Percentiles rank a stretch among this genome's conserved stretches.
Evolutionary conservation across 1,139 yeast species (phyloP).

Genomic region (Saccharomyces hybrid): DNA sequence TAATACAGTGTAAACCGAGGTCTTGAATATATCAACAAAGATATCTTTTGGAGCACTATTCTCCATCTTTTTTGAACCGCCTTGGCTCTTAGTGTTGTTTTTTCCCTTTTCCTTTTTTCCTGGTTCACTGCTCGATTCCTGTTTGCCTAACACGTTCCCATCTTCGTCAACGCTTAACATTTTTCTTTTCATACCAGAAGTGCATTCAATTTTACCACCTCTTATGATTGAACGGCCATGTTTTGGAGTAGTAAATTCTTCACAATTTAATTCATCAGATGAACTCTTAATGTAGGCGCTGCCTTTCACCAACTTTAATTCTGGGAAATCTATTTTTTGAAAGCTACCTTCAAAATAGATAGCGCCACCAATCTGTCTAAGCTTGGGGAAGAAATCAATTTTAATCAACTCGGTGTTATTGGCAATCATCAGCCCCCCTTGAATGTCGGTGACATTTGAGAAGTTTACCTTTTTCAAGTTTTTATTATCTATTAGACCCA

Average conservation of each 20-base stretch:
- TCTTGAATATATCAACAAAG: background rate
- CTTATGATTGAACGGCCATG: slow-evolving; percentile 42
- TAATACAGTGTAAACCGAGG: background rate
- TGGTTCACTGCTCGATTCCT: background rate
- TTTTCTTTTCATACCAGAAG: slow-evolving; percentile 35
- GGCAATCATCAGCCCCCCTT: slow-evolving; percentile 66
- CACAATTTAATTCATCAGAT: slow-evolving; percentile 47
- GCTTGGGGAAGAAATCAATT: slow-evolving; percentile 48
- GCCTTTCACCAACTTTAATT: slow-evolving; percentile 56
- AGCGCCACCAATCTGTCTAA: slow-evolving; percentile 62
- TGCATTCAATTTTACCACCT: slow-evolving; percentile 61
- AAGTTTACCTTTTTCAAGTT: slow-evolving; percentile 41
- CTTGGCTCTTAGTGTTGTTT: background rate
- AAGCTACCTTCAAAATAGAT: slow-evolving; percentile 56
- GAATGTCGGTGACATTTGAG: slow-evolving; percentile 45
- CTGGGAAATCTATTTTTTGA: slow-evolving; percentile 41
- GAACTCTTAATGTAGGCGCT: slow-evolving; percentile 50
- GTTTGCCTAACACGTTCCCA: slow-evolving; percentile 22
- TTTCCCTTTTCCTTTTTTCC: background rate
- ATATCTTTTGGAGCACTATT: background rate
- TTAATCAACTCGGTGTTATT: slow-evolving; percentile 45
- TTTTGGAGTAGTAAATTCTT: slow-evolving; percentile 42
- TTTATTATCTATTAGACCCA: slow-evolving; percentile 49
- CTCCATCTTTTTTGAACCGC: background rate
- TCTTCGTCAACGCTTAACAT: slow-evolving; percentile 36